Base-by-base conservation (phyloP, 2,329 filamentous ascomycete species). In the Aspergillus ochraceus region DNA sequence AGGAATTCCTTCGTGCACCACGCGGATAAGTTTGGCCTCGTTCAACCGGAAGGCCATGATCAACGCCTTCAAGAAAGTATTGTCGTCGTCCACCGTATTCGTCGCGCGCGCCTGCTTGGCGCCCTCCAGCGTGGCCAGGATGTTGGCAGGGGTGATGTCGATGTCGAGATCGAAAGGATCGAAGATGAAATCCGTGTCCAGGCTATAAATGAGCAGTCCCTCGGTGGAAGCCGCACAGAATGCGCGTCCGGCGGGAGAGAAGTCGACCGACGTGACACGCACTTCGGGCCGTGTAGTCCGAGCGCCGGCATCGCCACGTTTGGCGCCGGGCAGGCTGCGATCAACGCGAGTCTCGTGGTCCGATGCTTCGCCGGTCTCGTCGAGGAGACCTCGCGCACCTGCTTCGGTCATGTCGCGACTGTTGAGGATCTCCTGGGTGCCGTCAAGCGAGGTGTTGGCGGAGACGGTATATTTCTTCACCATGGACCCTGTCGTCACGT, bases 21-120 rank as follows among this genome's bases (percentile, higher is more conserved):
- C 87, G 68, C 90, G 90, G 62, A 97, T 87, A 51, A 99, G 83
- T 22, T 88, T 86, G 4, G 87, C 84, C 74, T 96, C 91, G 77
- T 97, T 97, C 60, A 99, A 87, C 6, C 96, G 90, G 83, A 99
- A 99, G 1, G 93, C 90, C 95, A 99, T 99, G 64, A 97, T 88
- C 6, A 99, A 81, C 1, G 95, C 94, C 77, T 95, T 96, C 64
- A 98, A 85, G 75, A 91, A 96, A 9, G 74, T 73, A 71, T 97
- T 91, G 63, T 85, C 85, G 58, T 92, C 87, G 59, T 89, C 83
- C 32, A 90, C 79, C 10, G 89, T 85, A 54, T 69, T 63, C 11
- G 69, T 64, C 20, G 60, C 62, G 14, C 69, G 63, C 1, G 74
- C 67, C 47, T 67, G 59, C 64, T 76, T 76, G n/a, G 77, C 76